phyloP scores from a whole-genome alignment of 345 rosid species.

The Mercurialis annua region DNA sequence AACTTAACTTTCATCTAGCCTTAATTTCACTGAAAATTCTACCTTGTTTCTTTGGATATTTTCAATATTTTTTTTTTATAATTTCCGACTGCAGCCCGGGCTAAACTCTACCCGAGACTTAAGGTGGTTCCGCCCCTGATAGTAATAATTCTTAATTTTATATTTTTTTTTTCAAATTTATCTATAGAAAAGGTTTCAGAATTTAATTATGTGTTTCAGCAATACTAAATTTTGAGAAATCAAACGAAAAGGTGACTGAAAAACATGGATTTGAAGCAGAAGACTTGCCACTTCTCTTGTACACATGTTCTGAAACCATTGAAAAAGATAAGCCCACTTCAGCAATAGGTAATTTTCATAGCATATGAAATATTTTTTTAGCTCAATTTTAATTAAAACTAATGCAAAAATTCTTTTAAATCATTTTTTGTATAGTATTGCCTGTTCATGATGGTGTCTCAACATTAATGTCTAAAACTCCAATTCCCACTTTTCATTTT shows the following conservation, averaged over 20 bases:
- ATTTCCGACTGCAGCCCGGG: too few species aligned
- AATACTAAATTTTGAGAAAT: constrained; percentile 9
- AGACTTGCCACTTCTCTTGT: constrained; percentile 39
- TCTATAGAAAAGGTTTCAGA: too few species aligned
- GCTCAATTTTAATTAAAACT: neutral
- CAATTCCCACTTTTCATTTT: constrained; percentile 47
- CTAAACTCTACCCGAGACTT: too few species aligned
- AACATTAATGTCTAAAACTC: constrained; percentile 22
- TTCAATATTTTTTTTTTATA: too few species aligned
- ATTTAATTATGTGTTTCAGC: constrained; percentile 15
- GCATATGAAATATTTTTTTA: neutral
- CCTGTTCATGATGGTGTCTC: constrained; percentile 40
- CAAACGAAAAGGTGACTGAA: constrained; percentile 22
- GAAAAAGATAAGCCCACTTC: constrained; percentile 6
- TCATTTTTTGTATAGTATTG: constrained; percentile 1
- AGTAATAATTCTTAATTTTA: too few species aligned
- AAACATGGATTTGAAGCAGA: constrained; percentile 18
- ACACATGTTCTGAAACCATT: constrained; percentile 16
- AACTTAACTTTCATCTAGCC: too few species aligned
- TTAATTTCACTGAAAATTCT: too few species aligned
- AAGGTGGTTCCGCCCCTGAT: too few species aligned
- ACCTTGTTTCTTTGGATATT: too few species aligned
- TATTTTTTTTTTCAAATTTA: too few species aligned
- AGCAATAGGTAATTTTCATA: constrained; percentile 19
- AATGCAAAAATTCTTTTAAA: neutral